Evolutionary conservation across 768 basidiomycete genomes (phyloP).

Genomic region (Boletus reticulatus): DNA sequence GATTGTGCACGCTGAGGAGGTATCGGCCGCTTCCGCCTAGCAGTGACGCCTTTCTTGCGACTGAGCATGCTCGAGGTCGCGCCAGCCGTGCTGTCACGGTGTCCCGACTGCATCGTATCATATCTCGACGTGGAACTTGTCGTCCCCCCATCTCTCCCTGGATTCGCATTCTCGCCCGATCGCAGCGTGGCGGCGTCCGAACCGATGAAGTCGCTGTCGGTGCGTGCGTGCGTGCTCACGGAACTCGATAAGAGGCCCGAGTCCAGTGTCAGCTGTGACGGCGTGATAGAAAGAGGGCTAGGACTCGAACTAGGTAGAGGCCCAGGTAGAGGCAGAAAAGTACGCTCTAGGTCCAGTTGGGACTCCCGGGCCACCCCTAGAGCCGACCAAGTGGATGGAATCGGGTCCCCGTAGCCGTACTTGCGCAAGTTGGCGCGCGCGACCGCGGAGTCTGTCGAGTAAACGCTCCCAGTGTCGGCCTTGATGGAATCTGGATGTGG

Average conservation of each 20-base stretch:
- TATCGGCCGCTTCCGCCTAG: constrained; percentile 19
- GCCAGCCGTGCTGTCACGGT: background rate
- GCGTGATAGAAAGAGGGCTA: constrained; percentile 2
- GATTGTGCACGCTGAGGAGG: constrained; percentile 22
- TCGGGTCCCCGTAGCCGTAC: constrained; percentile 20
- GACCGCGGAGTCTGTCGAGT: constrained; percentile 23
- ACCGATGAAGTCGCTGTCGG: background rate
- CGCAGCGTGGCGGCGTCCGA: background rate
- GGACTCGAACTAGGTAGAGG: background rate
- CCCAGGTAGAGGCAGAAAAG: constrained; percentile 1
- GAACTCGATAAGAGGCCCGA: constrained; percentile 4
- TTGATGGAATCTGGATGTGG: constrained; percentile 1
- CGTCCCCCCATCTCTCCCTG: background rate
- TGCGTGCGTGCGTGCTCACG: background rate
- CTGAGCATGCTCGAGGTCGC: constrained; percentile 16
- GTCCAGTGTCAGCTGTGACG: constrained; percentile 4
- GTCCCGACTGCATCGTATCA: constrained; percentile 7
- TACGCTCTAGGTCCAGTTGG: constrained; percentile 12
- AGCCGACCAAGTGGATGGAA: constrained; percentile 26
- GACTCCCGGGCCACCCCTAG: constrained; percentile 10
- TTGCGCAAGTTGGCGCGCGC: constrained; percentile 24
- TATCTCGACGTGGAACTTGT: constrained; percentile 7
- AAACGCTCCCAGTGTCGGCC: constrained; percentile 20
- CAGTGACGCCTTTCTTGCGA: constrained; percentile 20
- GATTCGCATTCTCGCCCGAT: background rate